Conservation (phyloP, 371 early-diverging fungal species). For the Haplosporangium sp. region DNA sequence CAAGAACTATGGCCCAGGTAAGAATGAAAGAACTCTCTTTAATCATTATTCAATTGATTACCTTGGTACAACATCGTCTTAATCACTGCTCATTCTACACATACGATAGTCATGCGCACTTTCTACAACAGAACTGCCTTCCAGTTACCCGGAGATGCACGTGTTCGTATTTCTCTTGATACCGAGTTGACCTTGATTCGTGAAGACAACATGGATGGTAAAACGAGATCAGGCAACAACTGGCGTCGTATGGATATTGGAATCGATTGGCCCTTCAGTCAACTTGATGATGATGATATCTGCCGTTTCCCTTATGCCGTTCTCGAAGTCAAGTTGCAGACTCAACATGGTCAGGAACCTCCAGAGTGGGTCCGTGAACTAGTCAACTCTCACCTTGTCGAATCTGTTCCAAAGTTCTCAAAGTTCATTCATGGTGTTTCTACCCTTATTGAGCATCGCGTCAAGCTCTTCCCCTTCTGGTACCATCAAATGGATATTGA, state of each 20-base stretch:
- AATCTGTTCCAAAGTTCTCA: slow-evolving; percentile 98
- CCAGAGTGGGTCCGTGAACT: slow-evolving; percentile 97
- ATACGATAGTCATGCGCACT: slow-evolving; percentile 80
- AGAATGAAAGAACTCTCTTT: slow-evolving; percentile 10
- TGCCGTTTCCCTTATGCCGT: slow-evolving; percentile 97
- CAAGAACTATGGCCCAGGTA: slow-evolving; percentile 87
- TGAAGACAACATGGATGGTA: slow-evolving; percentile 91
- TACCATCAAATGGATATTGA: slow-evolving; percentile 95
- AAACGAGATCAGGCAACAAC: slow-evolving; percentile 81
- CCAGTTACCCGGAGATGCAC: slow-evolving; percentile 98
- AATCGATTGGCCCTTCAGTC: slow-evolving; percentile 92
- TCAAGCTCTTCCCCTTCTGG: slow-evolving; percentile 98
- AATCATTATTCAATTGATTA: too few relatives aligned
- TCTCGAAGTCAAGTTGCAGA: slow-evolving; percentile 98
- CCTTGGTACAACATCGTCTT: background rate
- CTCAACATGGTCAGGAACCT: slow-evolving; percentile 86
- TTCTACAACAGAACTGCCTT: slow-evolving; percentile 99
- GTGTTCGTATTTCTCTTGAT: slow-evolving; percentile 98
- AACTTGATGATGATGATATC: slow-evolving; percentile 87
- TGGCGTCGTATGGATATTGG: slow-evolving; percentile 97
- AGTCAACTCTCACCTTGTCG: slow-evolving; percentile 91
- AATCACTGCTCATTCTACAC: background rate
- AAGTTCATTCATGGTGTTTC: slow-evolving; percentile 99
- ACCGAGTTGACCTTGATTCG: slow-evolving; percentile 98
- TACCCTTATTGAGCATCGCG: slow-evolving; percentile 88